phyloP scores from a whole-genome alignment of 768 basidiomycete genomes.

The Kwoniella heveanensis region DNA sequence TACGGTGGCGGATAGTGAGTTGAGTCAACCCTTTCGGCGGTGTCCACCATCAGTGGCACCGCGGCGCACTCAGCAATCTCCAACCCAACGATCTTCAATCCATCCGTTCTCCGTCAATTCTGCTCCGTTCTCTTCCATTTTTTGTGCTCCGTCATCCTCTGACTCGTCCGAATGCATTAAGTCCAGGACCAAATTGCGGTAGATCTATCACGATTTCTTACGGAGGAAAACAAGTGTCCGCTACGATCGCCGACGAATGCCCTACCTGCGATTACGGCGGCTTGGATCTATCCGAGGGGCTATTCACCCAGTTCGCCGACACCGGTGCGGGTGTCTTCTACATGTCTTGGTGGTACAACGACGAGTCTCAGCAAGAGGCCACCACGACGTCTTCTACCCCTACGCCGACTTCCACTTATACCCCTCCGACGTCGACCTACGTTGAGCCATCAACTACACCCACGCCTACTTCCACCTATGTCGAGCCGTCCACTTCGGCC shows the following conservation, averaged over 20 bases:
- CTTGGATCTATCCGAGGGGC: conserved; percentile 69
- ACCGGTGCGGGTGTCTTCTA: conserved; percentile 62
- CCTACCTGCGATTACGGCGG: conserved; percentile 68
- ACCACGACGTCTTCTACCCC: conserved; percentile 41
- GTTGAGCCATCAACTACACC: conserved; percentile 30
- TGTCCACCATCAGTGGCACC: no score
- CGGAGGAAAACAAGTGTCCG: conserved; percentile 65
- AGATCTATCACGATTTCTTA: conserved; percentile 65
- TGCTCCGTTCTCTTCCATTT: background rate
- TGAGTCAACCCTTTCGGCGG: background rate
- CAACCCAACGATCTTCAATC: background rate
- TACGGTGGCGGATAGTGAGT: conserved; percentile 58
- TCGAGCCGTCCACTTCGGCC: conserved; percentile 21
- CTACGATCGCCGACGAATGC: conserved; percentile 71
- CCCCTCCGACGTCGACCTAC: conserved; percentile 29
- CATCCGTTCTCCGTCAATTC: conserved; percentile 1
- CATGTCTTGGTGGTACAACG: conserved; percentile 66
- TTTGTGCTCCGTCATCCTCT: no score
- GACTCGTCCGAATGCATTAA: conserved; percentile 52
- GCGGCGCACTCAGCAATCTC: no score
- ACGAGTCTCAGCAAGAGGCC: conserved; percentile 43
- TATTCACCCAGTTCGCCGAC: conserved; percentile 67
- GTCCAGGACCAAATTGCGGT: conserved; percentile 70
- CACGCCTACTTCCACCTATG: conserved; percentile 23
- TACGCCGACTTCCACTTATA: conserved; percentile 33